Conservation (phyloP, 2,329 filamentous ascomycete genomes). For the Alternaria arbusti region DNA sequence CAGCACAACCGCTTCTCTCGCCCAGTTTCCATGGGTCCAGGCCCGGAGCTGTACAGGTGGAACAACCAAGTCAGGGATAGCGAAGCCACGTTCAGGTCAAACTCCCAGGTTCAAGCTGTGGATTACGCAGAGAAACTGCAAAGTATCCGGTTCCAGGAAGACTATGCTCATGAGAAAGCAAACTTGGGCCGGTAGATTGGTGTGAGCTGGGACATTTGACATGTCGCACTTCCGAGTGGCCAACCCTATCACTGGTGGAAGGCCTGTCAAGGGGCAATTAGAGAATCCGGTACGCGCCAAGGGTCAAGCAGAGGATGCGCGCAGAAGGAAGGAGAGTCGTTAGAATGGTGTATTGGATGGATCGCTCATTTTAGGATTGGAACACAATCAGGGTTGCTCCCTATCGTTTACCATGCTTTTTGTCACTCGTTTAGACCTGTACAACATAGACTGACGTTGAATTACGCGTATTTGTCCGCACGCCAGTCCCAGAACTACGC, state of each 20-base stretch:
- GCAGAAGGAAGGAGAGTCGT: neutral
- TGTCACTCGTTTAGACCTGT: neutral
- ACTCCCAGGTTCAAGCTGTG: neutral
- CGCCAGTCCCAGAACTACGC: neutral
- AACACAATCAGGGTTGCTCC: neutral
- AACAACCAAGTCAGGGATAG: slow-evolving; percentile 4
- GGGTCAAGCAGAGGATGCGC: neutral
- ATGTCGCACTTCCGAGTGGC: neutral
- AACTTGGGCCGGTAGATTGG: neutral
- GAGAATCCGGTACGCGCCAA: neutral
- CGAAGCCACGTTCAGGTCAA: slow-evolving; percentile 1
- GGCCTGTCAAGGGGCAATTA: neutral
- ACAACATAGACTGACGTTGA: neutral
- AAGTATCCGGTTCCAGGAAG: slow-evolving; percentile 1
- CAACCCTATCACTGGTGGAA: neutral
- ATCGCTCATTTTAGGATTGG: neutral
- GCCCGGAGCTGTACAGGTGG: slow-evolving; percentile 15
- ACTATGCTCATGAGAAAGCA: slow-evolving; percentile 4
- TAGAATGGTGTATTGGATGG: neutral
- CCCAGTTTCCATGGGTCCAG: slow-evolving; percentile 14
- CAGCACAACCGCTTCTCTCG: slow-evolving; percentile 58
- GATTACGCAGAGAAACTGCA: slow-evolving; percentile 6
- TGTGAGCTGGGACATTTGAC: neutral
- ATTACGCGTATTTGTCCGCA: neutral
- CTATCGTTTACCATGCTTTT: neutral